A percentile compares a stretch with the other conserved stretches of the same genome.
Conservation (phyloP, 345 rosid genomes). For the Clausena lansium region DNA sequence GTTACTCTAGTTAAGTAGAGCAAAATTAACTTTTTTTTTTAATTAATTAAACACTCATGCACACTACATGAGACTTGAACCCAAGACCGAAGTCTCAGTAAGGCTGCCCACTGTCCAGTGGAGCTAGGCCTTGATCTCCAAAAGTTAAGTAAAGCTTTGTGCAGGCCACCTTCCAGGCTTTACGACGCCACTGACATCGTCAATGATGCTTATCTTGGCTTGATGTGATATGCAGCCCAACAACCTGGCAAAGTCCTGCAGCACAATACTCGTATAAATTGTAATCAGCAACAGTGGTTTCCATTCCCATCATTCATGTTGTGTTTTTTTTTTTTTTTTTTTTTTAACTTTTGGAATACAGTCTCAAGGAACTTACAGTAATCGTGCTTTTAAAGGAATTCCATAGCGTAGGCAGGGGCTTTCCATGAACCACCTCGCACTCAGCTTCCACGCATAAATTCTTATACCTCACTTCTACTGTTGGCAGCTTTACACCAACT, state of each 20-base stretch:
- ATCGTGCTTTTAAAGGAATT: conserved; percentile 41
- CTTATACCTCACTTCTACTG: conserved; percentile 59
- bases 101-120: no score
- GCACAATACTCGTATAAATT: background rate
- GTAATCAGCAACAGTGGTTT: conserved; percentile 1
- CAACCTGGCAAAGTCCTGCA: no score
- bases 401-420: conserved; percentile 81
- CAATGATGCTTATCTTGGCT: conserved; percentile 54
- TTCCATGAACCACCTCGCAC: conserved; percentile 65
- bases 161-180: conserved; percentile 59
- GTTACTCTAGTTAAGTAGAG: no score
- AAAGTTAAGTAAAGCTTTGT: no score
- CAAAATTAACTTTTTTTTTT: no score
- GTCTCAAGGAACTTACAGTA: conserved; percentile 37
- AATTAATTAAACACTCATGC: no score
- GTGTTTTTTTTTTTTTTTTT: no score
- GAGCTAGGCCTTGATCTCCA: no score
- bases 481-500: conserved; percentile 62
- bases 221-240: conserved; percentile 8
- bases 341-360: no score
- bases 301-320: no score
- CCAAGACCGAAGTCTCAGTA: no score
- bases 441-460: conserved; percentile 57
- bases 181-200: conserved; percentile 50
- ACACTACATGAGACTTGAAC: no score